Evolutionary conservation across 176 grass and related monocot genomes (phyloP), one percentile per base, ranked within the genome.

Genomic region (Raddia distichophylla): DNA sequence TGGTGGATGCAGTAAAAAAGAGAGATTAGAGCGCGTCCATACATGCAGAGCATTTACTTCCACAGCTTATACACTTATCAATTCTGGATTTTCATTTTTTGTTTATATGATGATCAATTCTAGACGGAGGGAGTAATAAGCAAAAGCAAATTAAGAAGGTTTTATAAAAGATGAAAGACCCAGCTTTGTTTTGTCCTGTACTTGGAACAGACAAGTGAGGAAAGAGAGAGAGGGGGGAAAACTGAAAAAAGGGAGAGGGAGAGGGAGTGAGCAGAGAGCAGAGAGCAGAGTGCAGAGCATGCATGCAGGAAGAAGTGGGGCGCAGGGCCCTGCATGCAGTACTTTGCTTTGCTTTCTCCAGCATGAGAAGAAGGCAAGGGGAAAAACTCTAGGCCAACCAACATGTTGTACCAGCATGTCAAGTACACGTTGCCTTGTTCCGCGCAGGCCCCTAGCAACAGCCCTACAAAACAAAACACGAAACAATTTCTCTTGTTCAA

Each of bases 241-340:
- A 72, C 64, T 50, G 20, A 70, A 60, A 78, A 67, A 49, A 44
- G 6, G 34, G 18, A 83, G 37, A 60, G 68, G 37, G 37, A 40
- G 37, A 40, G 37, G 4, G 37, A 40, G 37, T 3, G 37, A 40
- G 37, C 37, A 40, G 37, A 40, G 37, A 40, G 37, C 37, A 0
- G 58, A 5, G 58, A 27, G 58, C 19, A 32, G 53, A 49, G 83
- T 27, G 27, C 47, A 86, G 72, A 51, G 61, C 75, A 75, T 79
- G 86, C 86, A 62, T 89, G 81, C 76, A 68, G 50, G 67, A 74
- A 68, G 52, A 69, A 75, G 81, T 53, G 76, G 76, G 81, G 54
- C 76, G 84, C 78, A 86, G 60, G 34, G 8, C 13, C 56, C 17
- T 69, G 13, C n/a, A 60, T 84, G 63, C 85, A 67, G 50, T 33